Evolutionary conservation across 176 grass and related monocot genomes (phyloP), one percentile per base, ranked within the genome.

Genomic region (Carex cristatella): DNA sequence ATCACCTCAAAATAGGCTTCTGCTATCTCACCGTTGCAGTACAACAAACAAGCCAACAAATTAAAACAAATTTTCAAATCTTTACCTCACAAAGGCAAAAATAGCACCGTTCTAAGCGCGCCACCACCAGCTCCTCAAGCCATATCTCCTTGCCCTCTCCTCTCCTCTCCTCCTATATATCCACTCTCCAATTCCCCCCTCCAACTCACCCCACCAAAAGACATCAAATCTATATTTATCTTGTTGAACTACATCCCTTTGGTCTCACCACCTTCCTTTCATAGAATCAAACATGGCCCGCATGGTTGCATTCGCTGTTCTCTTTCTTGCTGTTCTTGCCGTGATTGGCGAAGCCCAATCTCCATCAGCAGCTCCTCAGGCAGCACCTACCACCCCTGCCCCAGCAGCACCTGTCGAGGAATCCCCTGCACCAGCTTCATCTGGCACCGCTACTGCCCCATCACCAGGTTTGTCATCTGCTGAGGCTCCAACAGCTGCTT

Each of bases 141-240:
- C 33, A 67, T 55, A 1, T 19, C 32, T 33, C 81, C 84, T 37
- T 51, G 8, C 78, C 89, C 49, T 31, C 51, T 6, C 27, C 67
- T 80, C 73, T 23, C 23, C 23, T 23, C 23, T 23, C 23, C 23
- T 42, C 44, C 10, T 51, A 37, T 75, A 85, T 35, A 59, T 27
- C 32, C 73, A 8, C 68, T 33, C 69, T 10, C 68, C 11, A 61
- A 4, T 31, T 44, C 58, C 30, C 79, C 18, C 56, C 40, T 79
- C 56, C 73, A 86, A 86, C 14, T 58, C 83, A 94, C 86, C 92
- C 92, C 75, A 66, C 83, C 83, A 86, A 91, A 65, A 53, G 79
- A 72, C 69, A 86, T 69, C 38, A 81, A 80, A 54, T 59, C 51
- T 5, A 58, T 65, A 79, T 65, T 28, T 67, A 56, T 83, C 37